Percentiles rank a stretch among this genome's conserved stretches.
Evolutionary conservation across 2,329 filamentous ascomycete species (phyloP).

Genomic region (Penicillium crustosum): DNA sequence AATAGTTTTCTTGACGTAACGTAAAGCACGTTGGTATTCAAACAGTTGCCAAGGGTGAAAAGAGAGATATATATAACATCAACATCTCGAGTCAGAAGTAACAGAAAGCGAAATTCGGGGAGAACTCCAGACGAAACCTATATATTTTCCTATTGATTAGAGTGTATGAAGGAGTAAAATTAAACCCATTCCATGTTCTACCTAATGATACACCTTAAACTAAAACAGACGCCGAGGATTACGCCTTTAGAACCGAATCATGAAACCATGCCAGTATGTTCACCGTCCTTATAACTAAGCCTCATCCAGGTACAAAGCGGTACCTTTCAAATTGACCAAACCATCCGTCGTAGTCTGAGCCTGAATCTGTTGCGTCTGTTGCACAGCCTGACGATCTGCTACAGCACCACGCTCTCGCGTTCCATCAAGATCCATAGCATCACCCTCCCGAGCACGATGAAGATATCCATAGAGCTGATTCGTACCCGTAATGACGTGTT

Average conservation of each 20-base stretch:
- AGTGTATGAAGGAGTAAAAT: neutral
- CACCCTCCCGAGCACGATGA: conserved; percentile 30
- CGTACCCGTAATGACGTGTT: conserved; percentile 35
- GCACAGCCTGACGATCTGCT: conserved; percentile 19
- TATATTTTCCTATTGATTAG: neutral
- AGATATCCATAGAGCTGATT: conserved; percentile 34
- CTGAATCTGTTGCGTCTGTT: conserved; percentile 29
- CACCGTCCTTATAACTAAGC: conserved; percentile 10
- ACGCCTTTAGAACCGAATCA: neutral
- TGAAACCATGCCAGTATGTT: conserved; percentile 1
- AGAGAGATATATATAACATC: neutral
- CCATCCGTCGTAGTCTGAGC: conserved; percentile 24
- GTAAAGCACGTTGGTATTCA: neutral
- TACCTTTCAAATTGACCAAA: conserved; percentile 33
- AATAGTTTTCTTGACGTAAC: neutral
- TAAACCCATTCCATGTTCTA: neutral
- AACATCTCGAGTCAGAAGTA: neutral
- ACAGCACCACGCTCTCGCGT: conserved; percentile 24
- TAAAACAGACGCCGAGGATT: neutral
- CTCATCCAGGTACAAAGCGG: conserved; percentile 36
- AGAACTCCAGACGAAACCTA: neutral
- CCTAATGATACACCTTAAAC: conserved; percentile 12
- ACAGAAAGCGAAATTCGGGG: neutral
- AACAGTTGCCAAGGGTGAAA: neutral
- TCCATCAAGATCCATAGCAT: conserved; percentile 27